Percentiles rank a stretch among this genome's conserved stretches.
These are phyloP conservation scores for Pilaira anomala DNA, from an alignment of 192 early-diverging fungal genomes.

Conservation along the genomic window DNA sequence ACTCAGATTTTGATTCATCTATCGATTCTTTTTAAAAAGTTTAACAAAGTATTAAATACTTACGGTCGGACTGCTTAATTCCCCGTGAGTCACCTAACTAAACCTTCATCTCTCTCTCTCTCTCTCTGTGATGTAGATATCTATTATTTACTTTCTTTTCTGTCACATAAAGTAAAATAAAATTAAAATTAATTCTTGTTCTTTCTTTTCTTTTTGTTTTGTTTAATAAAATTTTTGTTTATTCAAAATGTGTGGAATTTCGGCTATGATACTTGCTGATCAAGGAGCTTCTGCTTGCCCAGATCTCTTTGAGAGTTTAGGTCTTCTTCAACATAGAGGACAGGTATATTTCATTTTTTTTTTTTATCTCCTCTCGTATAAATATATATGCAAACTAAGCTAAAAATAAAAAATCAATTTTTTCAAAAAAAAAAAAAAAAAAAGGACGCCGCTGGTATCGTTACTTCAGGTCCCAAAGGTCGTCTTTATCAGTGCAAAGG, in stretches of 20 bases:
- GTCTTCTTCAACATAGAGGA: constrained; percentile 95
- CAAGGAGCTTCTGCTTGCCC: constrained; percentile 65
- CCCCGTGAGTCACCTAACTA: no score
- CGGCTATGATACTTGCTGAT: constrained; percentile 80
- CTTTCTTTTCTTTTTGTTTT: not conserved
- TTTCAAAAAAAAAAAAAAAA: not conserved
- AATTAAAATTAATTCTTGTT: not conserved
- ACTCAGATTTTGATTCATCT: no score
- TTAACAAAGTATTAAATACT: no score
- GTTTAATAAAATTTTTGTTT: not conserved
- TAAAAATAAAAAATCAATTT: not conserved
- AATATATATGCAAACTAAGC: constrained; percentile 2
- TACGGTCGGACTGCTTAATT: no score
- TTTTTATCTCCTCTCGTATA: no score
- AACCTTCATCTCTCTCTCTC: no score
- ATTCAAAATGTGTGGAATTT: constrained; percentile 78
- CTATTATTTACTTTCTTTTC: no score
- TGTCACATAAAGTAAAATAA: no score
- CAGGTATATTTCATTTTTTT: constrained; percentile 71
- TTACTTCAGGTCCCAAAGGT: constrained; percentile 97
- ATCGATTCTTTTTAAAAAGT: no score
- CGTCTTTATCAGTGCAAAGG: constrained; percentile 98
- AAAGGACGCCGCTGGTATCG: constrained; percentile 98
- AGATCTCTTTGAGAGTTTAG: constrained; percentile 93
- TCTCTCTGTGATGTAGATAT: no score